Conservation (phyloP, 1,139 yeast genomes). For the Pichia sp. region DNA sequence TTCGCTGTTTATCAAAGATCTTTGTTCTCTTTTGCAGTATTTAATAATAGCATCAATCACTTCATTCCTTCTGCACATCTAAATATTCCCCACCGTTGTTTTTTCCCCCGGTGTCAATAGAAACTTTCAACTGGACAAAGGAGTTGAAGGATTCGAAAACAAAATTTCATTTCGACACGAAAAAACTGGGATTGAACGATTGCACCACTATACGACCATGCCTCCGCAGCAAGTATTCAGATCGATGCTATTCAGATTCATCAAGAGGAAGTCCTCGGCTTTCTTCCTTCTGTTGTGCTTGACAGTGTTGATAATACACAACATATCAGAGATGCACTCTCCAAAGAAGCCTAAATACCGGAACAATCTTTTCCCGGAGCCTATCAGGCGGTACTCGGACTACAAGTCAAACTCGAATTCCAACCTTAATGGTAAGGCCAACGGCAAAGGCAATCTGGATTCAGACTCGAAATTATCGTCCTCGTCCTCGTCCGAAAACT, state of each 20-base stretch:
- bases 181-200: neutral
- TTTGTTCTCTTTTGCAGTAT: too few species aligned
- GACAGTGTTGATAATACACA: neutral
- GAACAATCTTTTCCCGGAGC: neutral
- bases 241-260: neutral
- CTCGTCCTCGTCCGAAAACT: neutral
- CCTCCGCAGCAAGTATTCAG: neutral
- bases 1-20: too few species aligned
- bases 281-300: neutral
- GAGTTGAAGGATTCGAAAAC: neutral
- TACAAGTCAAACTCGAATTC: neutral
- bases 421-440: neutral
- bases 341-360: neutral
- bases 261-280: slow-evolving; percentile 1
- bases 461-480: neutral
- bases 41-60: too few species aligned
- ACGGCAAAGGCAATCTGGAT: neutral
- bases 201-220: neutral
- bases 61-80: too few species aligned
- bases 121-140: neutral
- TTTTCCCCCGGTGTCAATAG: too few species aligned
- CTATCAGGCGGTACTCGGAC: neutral
- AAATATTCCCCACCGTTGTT: too few species aligned
- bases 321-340: neutral
- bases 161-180: too few species aligned